Conservation (phyloP, 2,329 filamentous ascomycete species). For the Colletotrichum viniferum region DNA sequence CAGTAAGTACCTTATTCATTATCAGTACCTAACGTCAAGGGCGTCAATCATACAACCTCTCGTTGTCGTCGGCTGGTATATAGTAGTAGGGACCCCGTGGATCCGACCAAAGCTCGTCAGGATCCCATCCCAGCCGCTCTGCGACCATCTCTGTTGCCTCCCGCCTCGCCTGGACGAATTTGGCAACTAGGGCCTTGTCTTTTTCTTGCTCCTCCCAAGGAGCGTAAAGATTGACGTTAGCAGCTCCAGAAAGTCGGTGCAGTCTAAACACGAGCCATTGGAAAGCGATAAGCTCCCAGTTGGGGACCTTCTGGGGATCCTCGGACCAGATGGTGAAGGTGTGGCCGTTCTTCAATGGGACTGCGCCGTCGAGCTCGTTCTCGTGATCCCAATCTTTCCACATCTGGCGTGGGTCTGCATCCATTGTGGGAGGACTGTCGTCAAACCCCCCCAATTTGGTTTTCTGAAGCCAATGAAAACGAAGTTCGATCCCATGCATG, state of each 20-base stretch:
- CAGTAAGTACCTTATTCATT: rapidly evolving
- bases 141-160: neutral
- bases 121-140: neutral
- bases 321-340: neutral
- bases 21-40: neutral
- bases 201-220: neutral
- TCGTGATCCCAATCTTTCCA: neutral
- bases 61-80: neutral
- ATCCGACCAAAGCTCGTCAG: neutral
- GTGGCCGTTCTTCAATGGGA: neutral
- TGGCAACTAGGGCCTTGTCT: neutral
- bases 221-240: neutral
- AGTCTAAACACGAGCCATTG: neutral
- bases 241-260: neutral
- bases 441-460: neutral
- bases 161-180: neutral
- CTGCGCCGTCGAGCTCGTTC: neutral
- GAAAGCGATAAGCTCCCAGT: neutral
- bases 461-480: neutral
- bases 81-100: neutral
- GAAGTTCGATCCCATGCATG: neutral
- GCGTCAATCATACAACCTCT: neutral
- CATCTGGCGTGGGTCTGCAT: neutral
- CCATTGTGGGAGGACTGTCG: neutral
- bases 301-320: neutral